A percentile compares a stretch with the other conserved stretches of the same genome.
These are phyloP conservation scores for Fragaria ananassa DNA, from an alignment of 306 rosid genomes.

Conservation along the genomic window DNA sequence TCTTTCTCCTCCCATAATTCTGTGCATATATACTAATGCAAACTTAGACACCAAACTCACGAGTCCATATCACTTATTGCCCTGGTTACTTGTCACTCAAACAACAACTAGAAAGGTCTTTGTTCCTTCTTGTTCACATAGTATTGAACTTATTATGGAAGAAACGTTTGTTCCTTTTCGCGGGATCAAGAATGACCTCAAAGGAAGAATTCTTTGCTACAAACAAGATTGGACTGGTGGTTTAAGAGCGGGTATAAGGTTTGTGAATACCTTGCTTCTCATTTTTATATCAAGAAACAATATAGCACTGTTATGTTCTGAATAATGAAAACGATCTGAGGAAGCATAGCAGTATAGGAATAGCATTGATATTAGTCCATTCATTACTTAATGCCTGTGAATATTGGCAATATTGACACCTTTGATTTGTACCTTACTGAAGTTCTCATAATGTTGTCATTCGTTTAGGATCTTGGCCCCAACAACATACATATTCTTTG, in stretches of 20 bases:
- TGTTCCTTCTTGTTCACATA: conserved; percentile 30
- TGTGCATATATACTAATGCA: conserved; percentile 24
- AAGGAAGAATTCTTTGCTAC: conserved; percentile 79
- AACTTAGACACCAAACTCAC: conserved; percentile 40
- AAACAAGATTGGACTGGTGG: conserved; percentile 95
- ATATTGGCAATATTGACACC: background rate
- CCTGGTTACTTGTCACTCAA: conserved; percentile 22
- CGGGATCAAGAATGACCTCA: conserved; percentile 84
- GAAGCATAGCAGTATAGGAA: conserved; percentile 2
- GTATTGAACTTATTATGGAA: conserved; percentile 51
- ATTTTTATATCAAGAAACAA: background rate
- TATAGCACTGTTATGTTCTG: conserved; percentile 12
- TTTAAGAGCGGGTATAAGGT: conserved; percentile 72
- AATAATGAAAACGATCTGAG: conserved; percentile 12
- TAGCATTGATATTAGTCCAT: conserved; percentile 6
- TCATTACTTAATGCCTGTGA: background rate
- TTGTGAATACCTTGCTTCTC: conserved; percentile 24
- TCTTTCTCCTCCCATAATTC: conserved; percentile 44
- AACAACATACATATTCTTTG: conserved; percentile 93
- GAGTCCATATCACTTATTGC: conserved; percentile 33
- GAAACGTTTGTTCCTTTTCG: conserved; percentile 96
- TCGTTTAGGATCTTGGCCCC: conserved; percentile 87
- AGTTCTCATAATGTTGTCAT: conserved; percentile 23
- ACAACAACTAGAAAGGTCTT: conserved; percentile 23
- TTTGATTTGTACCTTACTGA: background rate